Base-by-base conservation (phyloP, 140 eudicot species). In the Senecio squalidus region DNA sequence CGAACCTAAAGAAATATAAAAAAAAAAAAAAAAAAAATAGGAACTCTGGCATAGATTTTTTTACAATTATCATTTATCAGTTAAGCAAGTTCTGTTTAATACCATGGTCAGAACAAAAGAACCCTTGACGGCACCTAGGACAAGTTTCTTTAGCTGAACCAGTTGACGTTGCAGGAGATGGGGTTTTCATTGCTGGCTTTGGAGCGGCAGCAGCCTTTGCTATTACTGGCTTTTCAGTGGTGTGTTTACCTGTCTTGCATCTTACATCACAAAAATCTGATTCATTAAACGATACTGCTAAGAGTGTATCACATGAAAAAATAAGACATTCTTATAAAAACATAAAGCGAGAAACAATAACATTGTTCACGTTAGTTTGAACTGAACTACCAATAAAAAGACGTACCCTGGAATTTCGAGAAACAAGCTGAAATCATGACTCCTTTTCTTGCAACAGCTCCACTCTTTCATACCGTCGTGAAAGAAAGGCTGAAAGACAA, bases 401-500 rank as follows among this genome's bases (percentile, higher is more conserved):
- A 68, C 72, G 8, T 82, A 87, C 98, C 98, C 98, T 52, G 98
- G 98, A 55, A 92, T 87, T 73, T 84, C 95, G 21, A 92, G 60
- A 72, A 92, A 92, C 68, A 84, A 82, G 76, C 78, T 84, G 78
- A 92, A 92, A 76, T 92, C 98, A 29, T 92, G 98, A 69, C 98
- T 92, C 72, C 78, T 81, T 72, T 81, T 73, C 82, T 92, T 92
- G 96, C 98, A 92, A 67, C 98, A 92, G 77, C 96, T 87, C 98
- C 98, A 92, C 66, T 92, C 96, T 76, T 92, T 87, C 89, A 81
- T 92, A 26, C 96, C 98, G 73, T 92, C 98, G 50, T 84, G 98
- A 77, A 92, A 92, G 44, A 82, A 8, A 72, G 98, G 98, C 96
- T 92, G 89, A 48, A 68, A 76, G 23, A 64, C 34, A 48, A 28